phyloP scores from a whole-genome alignment of 352 stramenopile genomes.

The Phytophthora gonapodyides region DNA sequence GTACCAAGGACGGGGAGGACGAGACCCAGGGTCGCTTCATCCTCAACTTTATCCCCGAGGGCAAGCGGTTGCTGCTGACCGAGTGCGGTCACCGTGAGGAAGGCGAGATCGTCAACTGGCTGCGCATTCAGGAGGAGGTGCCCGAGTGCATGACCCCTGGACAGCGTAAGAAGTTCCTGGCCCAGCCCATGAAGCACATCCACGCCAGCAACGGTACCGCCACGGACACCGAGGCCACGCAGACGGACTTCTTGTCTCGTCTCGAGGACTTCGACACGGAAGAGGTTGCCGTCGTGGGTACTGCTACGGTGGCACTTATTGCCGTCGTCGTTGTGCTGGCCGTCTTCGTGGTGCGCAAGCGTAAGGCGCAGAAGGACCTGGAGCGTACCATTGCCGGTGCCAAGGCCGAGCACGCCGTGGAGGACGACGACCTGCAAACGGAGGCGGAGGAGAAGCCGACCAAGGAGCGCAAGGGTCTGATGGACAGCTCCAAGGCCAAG shows the following conservation, averaged over 20 bases:
- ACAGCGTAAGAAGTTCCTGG: conserved; percentile 81
- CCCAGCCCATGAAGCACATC: conserved; percentile 88
- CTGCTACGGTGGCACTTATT: conserved; percentile 62
- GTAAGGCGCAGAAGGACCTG: conserved; percentile 78
- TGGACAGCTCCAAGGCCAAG: conserved; percentile 75
- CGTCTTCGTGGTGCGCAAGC: conserved; percentile 77
- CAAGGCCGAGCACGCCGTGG: conserved; percentile 77
- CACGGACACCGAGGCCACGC: conserved; percentile 40
- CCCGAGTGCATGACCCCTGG: conserved; percentile 82
- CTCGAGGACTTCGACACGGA: conserved; percentile 67
- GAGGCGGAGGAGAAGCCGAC: conserved; percentile 57
- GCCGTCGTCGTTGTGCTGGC: conserved; percentile 67
- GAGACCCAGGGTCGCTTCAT: conserved; percentile 81
- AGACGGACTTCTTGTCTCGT: conserved; percentile 71
- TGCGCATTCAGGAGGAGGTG: conserved; percentile 82
- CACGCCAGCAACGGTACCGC: conserved; percentile 71
- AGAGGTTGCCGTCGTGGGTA: conserved; percentile 71
- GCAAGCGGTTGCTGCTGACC: conserved; percentile 75
- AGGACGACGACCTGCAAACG: conserved; percentile 63
- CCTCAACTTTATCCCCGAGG: conserved; percentile 85
- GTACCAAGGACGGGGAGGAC: conserved; percentile 72
- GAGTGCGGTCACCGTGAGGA: conserved; percentile 86
- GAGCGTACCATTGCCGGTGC: conserved; percentile 82
- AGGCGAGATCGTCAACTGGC: conserved; percentile 87
- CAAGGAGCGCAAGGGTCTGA: conserved; percentile 71